Base-by-base conservation (phyloP, 169 alveolate genomes). In the Ophryocystis elektroscirrha region DNA sequence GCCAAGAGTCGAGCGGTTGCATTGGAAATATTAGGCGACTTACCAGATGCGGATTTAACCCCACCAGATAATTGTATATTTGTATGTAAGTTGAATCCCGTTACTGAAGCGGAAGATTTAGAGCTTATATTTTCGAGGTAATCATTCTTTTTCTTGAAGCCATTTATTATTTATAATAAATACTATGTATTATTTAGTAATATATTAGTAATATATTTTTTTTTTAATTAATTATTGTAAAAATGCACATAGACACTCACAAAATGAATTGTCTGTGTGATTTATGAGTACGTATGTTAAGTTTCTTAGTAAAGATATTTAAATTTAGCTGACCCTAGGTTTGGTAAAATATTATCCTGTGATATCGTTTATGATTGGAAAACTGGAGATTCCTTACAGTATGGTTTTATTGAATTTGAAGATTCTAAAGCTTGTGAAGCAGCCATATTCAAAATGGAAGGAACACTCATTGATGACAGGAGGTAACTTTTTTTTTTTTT, bases 31-130 rank as follows among this genome's bases (percentile, higher is more conserved):
- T 60, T 91, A 27, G 97, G 96, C 16, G 99, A 93, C 64, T 65
- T 93, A 9, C 97, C 98, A 4, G 95, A 88, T 68, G 97, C 96
- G 23, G 97, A 93, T 54, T 71, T 84, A 38, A 85, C 84, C 46
- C 98, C 99, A 6, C 98, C 99, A 15, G 94, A 93, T 51, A 89
- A 86, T 53, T 92, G 87, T 23, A 77, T 93, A 3, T 94, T 91
- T 71, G 94, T 94, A 15, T 91, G 97, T 49, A 85, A 87, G 68
- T 67, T 94, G 53, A 91, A 94, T 58, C 96, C 96, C 0, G 85
- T 83, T 7, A 91, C 98, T 0, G 84, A 85, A 55, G 96, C 87
- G 26, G 85, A 81, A 5, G 98, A 94, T 73, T 70, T 94, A n/a
- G 89, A 84, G 57, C 61, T 82, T 5, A 77, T 91, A 32, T 94